A percentile compares a stretch with the other conserved stretches of the same genome.
Conservation (phyloP, 306 rosid species). For the Astragalus membranaceus region DNA sequence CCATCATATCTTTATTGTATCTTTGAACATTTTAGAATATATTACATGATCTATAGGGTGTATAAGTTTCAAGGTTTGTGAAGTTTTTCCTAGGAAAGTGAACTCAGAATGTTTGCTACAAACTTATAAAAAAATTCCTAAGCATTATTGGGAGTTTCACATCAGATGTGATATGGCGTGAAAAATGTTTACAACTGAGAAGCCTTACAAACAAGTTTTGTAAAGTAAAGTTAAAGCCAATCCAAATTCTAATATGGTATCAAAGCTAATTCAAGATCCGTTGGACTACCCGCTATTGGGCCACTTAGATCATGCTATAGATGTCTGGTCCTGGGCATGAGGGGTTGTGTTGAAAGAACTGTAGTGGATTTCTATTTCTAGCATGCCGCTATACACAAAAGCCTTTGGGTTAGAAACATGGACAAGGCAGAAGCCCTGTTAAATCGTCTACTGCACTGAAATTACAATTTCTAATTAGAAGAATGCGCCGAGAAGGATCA, state of each 20-base stretch:
- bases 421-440: neutral
- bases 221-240: too few species aligned
- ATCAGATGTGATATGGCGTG: too few species aligned
- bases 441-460: neutral
- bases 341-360: too few species aligned
- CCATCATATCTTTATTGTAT: neutral
- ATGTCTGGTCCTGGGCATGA: too few species aligned
- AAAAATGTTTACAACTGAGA: too few species aligned
- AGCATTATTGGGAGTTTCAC: neutral
- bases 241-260: too few species aligned
- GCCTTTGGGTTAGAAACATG: neutral
- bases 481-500: neutral
- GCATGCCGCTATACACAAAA: neutral
- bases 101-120: neutral
- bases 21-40: neutral
- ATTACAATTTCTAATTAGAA: neutral
- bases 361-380: too few species aligned
- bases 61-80: neutral
- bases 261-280: too few species aligned
- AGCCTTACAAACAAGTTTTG: too few species aligned
- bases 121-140: neutral
- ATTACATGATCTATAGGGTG: neutral
- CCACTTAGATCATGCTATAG: too few species aligned
- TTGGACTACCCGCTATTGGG: too few species aligned
- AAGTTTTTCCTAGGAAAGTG: neutral